phyloP scores from a whole-genome alignment of 495 filamentous ascomycete genomes.

The Friedmanniomyces simplex region DNA sequence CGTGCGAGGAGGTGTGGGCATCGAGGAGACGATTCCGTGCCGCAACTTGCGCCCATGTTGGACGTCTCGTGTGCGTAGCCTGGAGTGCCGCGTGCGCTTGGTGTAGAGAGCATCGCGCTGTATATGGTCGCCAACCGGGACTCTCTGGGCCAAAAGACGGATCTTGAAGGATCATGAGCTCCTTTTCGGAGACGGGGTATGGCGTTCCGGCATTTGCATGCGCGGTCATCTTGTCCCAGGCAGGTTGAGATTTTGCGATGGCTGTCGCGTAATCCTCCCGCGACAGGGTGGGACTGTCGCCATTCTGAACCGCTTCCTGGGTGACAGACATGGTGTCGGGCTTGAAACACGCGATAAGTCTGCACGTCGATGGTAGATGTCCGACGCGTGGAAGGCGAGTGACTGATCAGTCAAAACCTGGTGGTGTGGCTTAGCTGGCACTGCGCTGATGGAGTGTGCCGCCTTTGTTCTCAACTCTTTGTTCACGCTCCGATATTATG shows the following conservation, averaged over 20 bases:
- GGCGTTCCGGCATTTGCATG: neutral
- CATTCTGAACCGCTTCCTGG: neutral
- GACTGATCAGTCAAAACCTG: no score
- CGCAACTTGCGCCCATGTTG: neutral
- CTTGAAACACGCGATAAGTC: no score
- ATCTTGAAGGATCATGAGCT: neutral
- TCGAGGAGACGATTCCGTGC: neutral
- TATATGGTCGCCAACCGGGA: neutral
- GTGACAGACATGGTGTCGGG: neutral
- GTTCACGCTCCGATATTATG: no score
- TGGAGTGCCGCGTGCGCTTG: neutral
- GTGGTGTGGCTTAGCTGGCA: no score
- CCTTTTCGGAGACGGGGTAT: neutral
- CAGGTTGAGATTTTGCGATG: neutral
- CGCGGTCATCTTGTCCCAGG: conserved; percentile 1
- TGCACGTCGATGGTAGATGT: no score
- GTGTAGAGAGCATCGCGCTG: neutral
- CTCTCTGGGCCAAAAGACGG: neutral
- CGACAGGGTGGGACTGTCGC: neutral
- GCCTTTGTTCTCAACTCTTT: no score
- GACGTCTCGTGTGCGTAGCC: neutral
- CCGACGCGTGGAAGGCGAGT: no score
- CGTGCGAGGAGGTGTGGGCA: neutral
- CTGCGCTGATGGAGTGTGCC: no score
- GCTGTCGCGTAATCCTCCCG: neutral